phyloP scores from a whole-genome alignment of 768 basidiomycete species.

The Termitomyces sp. region DNA sequence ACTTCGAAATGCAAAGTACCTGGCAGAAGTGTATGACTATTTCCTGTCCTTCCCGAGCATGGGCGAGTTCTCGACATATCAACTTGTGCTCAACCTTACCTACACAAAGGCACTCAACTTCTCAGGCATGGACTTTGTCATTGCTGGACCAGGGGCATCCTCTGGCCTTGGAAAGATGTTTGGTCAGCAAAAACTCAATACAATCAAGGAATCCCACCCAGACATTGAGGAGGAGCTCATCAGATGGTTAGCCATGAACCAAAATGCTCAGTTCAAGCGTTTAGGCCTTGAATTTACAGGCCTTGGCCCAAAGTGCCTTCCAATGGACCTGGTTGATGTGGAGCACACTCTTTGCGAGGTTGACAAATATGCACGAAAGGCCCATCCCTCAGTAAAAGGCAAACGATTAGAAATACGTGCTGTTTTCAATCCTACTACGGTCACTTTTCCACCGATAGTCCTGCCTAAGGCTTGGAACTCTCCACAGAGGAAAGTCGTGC shows the following conservation, averaged over 20 bases:
- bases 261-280: constrained; percentile 58
- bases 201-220: constrained; percentile 25
- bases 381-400: constrained; percentile 44
- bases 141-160: constrained; percentile 63
- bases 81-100: constrained; percentile 58
- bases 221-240: constrained; percentile 57
- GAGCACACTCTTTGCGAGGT: constrained; percentile 81
- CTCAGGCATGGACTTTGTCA: constrained; percentile 65
- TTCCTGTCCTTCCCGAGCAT: constrained; percentile 62
- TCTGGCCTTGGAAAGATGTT: constrained; percentile 73
- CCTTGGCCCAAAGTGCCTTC: constrained; percentile 44
- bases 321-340: constrained; percentile 66
- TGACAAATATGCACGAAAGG: constrained; percentile 71
- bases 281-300: constrained; percentile 52
- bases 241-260: constrained; percentile 59
- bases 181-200: constrained; percentile 33
- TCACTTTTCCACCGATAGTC: constrained; percentile 23
- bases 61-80: constrained; percentile 73
- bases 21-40: constrained; percentile 63
- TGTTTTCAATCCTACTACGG: constrained; percentile 30
- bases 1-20: constrained; percentile 46
- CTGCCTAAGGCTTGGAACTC: constrained; percentile 59
- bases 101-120: constrained; percentile 60
- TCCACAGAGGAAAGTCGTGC: constrained; percentile 35
- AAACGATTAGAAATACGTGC: constrained; percentile 37